Base-by-base conservation (phyloP, 2,329 filamentous ascomycete species). In the Periconia sp. region DNA sequence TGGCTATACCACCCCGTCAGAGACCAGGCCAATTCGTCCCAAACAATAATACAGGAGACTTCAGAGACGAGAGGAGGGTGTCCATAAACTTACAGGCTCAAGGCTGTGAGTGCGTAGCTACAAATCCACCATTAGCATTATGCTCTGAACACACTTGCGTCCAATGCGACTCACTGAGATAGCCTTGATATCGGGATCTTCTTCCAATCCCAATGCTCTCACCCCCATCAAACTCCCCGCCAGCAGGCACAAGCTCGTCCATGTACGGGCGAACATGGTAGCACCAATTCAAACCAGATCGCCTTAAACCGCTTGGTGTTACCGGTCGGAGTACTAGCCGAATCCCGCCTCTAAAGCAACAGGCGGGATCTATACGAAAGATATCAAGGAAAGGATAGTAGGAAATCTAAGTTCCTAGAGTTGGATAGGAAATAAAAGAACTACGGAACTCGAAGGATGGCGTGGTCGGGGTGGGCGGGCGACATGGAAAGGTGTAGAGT, bases 41-140 rank as follows among this genome's bases (percentile, higher is more conserved):
- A 30, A 27, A 30, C 31, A 10, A 20, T 37, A 6, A 14, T 9
- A n/a, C 9, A 27, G 23, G 23, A 27, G 23, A 5, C 41, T n/a
- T 18, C 19, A 6, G 41, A 20, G 20, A 35, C 35, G n/a, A 19
- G 42, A 31, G 52, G 27, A 15, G 23, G 23, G 3, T 37, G 3
- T 37, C 15, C 10, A 11, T 37, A 37, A 61, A 83, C 87, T 75
- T 79, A 92, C 90, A 82, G 89, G 84, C 73, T 83, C 79, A 58
- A 96, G 82, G 69, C 88, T 93, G 77, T 96, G 92, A 69, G 92
- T 96, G 71, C 91, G 86, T 70, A 96, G 82, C 90, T 95, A 63
- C 37, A 47, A 49, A 13, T 49, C 17, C 35, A 55, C 65, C 54
- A 65, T 59, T 62, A 74, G 67, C 64, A 57, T 44, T 42, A 37